These are phyloP conservation scores for Aspergillus bombycis DNA, from an alignment of 2,329 filamentous ascomycete species.

Conservation along the genomic window DNA sequence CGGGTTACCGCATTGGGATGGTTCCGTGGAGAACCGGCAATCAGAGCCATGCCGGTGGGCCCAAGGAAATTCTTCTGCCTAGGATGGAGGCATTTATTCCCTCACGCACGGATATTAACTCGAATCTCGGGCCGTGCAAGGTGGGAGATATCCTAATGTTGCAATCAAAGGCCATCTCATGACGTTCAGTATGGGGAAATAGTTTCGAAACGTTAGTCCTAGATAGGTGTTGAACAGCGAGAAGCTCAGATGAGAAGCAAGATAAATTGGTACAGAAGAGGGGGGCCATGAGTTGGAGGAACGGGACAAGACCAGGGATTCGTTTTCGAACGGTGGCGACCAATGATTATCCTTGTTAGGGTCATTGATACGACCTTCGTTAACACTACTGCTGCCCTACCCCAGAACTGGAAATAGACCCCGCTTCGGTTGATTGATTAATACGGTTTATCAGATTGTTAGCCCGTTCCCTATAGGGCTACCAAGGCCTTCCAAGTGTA, in stretches of 20 bases:
- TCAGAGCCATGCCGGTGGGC: background rate
- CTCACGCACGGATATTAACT: background rate
- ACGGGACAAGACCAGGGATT: background rate
- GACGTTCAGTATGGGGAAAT: background rate
- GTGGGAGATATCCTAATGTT: background rate
- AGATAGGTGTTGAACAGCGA: background rate
- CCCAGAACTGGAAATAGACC: background rate
- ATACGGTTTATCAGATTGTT: background rate
- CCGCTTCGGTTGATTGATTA: background rate
- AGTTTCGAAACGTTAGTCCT: too few species aligned
- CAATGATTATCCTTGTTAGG: background rate
- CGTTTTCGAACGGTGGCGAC: background rate
- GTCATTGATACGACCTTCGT: background rate
- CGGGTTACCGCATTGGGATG: background rate
- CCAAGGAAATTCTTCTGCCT: background rate
- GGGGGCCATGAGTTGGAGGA: too few species aligned
- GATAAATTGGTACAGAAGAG: background rate
- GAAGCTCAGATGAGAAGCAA: background rate
- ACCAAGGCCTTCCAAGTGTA: fast-evolving
- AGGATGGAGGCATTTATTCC: background rate
- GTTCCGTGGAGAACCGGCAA: background rate
- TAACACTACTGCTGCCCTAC: background rate
- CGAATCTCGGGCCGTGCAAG: background rate
- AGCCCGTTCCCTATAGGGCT: background rate
- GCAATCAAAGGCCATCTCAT: background rate